A percentile compares a stretch with the other conserved stretches of the same genome.
These are phyloP conservation scores for Claviceps pusilla DNA, from an alignment of 2,329 filamentous ascomycete genomes.

Conservation along the genomic window DNA sequence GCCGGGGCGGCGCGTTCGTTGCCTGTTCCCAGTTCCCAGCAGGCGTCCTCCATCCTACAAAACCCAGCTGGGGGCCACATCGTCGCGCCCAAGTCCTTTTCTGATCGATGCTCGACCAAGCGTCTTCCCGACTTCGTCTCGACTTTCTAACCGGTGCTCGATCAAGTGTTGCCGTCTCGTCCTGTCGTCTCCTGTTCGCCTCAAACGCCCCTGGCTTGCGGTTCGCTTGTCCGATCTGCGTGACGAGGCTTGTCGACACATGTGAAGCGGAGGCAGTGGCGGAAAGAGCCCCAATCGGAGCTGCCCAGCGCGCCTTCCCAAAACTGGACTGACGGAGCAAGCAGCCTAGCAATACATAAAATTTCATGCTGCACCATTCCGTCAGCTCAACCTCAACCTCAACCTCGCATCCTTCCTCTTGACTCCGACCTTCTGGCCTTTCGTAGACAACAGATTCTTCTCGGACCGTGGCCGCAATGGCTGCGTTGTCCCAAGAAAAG, in stretches of 20 bases:
- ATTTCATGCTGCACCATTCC: background rate
- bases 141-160: too few species aligned
- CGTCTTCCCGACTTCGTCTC: too few species aligned
- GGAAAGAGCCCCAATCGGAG: background rate
- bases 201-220: too few species aligned
- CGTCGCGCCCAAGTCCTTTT: background rate
- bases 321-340: background rate
- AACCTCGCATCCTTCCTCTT: background rate
- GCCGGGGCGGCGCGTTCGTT: too few species aligned
- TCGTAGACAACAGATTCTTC: background rate
- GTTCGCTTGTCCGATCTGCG: too few species aligned
- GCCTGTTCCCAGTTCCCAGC: too few species aligned
- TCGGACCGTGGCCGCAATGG: conserved; percentile 2
- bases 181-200: too few species aligned
- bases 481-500: conserved; percentile 1
- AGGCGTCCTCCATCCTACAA: background rate
- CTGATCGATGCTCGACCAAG: too few species aligned
- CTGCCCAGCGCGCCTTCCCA: background rate
- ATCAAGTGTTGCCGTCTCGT: too few species aligned
- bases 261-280: background rate
- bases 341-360: background rate
- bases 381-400: background rate
- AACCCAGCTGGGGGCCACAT: background rate
- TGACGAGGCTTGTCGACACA: background rate
- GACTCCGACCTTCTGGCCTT: background rate